Conservation (phyloP, 192 early-diverging fungal genomes). For the Jimgerdemannia lactiflua region DNA sequence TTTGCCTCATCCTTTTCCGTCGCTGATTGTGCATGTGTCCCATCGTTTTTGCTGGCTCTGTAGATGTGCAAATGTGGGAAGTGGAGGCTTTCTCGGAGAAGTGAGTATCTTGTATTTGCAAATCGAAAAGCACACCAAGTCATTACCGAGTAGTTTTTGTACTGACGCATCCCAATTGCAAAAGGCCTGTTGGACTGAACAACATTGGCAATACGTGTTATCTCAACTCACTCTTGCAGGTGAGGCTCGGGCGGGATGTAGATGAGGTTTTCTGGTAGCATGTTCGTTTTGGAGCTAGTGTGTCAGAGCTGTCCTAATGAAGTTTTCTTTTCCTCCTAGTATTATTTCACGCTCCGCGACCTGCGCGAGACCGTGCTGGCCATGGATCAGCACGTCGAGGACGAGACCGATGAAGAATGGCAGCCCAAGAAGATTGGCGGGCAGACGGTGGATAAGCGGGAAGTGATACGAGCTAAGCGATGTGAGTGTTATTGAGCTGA, state of each 20-base stretch:
- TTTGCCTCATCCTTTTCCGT: neutral
- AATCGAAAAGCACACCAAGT: neutral
- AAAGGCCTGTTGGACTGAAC: constrained; percentile 66
- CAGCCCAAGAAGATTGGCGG: constrained; percentile 45
- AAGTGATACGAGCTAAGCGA: constrained; percentile 47
- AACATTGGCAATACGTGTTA: constrained; percentile 93
- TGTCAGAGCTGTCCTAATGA: neutral
- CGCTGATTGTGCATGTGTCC: no score
- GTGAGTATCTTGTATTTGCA: neutral
- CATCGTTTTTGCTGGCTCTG: no score
- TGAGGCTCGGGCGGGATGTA: constrained; percentile 9
- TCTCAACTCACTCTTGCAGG: constrained; percentile 76
- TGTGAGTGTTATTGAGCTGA: constrained; percentile 24
- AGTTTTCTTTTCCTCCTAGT: constrained; percentile 32
- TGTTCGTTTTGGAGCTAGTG: neutral
- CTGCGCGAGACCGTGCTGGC: constrained; percentile 62
- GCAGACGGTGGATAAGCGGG: constrained; percentile 28
- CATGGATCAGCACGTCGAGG: constrained; percentile 38
- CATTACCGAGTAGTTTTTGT: no score
- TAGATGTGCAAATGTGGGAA: neutral
- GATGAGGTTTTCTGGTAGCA: neutral
- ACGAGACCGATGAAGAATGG: constrained; percentile 30
- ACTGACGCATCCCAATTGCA: neutral
- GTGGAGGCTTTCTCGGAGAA: constrained; percentile 8
- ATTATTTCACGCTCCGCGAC: constrained; percentile 62